phyloP scores from a whole-genome alignment of 768 basidiomycete genomes.

The Leucosporidium yakuticum region DNA sequence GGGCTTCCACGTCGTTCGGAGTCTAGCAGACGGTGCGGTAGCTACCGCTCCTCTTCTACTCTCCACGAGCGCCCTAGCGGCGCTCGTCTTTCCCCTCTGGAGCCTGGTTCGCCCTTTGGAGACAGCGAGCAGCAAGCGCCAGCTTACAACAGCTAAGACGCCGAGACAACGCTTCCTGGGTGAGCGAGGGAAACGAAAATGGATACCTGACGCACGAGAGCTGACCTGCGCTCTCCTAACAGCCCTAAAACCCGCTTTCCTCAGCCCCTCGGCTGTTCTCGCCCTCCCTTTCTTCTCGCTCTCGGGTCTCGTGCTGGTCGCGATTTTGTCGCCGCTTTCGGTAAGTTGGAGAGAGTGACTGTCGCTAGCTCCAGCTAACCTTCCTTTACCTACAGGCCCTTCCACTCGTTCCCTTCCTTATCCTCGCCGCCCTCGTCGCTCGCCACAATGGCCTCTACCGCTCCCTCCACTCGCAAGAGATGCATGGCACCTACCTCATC shows the following conservation, averaged over 20 bases:
- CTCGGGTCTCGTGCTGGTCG: background rate
- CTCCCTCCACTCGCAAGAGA: background rate
- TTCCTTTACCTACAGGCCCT: background rate
- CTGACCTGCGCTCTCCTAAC: background rate
- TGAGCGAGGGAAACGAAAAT: background rate
- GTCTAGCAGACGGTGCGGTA: background rate
- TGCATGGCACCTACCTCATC: background rate
- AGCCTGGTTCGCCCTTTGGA: background rate
- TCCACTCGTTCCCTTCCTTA: background rate
- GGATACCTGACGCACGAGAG: background rate
- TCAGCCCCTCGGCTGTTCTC: background rate
- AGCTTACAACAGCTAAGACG: background rate
- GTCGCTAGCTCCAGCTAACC: too few species aligned
- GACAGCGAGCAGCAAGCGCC: background rate
- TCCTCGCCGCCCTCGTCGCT: background rate
- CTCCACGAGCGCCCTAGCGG: background rate
- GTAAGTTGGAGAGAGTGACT: too few species aligned
- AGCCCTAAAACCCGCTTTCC: background rate
- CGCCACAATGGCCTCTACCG: background rate
- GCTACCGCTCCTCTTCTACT: too few species aligned
- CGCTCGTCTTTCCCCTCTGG: background rate
- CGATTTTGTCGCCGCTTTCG: background rate
- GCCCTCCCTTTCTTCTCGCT: background rate
- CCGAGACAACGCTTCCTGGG: background rate
- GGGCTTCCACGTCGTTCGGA: background rate